Base-by-base conservation (phyloP, 2,329 filamentous ascomycete species). In the Ophiostoma sp. region DNA sequence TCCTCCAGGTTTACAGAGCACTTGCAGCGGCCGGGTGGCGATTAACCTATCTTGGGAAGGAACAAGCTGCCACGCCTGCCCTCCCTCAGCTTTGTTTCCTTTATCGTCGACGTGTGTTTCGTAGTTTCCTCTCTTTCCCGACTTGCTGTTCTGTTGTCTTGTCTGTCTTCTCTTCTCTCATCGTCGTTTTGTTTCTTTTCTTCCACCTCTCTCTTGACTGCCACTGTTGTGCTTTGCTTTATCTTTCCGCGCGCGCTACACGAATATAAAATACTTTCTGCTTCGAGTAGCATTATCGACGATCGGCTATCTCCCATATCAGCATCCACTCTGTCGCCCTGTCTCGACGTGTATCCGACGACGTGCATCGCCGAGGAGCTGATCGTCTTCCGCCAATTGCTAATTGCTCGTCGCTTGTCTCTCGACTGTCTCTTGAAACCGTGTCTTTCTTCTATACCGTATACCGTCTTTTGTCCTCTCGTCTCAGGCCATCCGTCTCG, bases 271-370 rank as follows among this genome's bases (percentile, higher is more conserved):
- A 31, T 31, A 31, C 27, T 31, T 31, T 39, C 36, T 39, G 36
- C 44, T 20, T 48, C 44, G 2, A 48, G 44, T 48, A 48, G 7
- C 44, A 48, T 48, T 57, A 15, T 57, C 57, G 57, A 62, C 57
- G 57, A 62, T 62, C 57, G 27, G 57, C 57, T 35, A 62, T 62
- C 57, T 57, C 27, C 52, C 52, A 27, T 62, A 62, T 62, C 57
- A 62, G 57, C 57, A 62, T 62, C 57, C 57, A 62, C 57, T 62
- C 57, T 62, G 57, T 17, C 57, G 27, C 57, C 27, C 27, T 62
- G 17, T 62, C 57, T 62, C 27, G 57, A 62, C 57, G 57, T 62
- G 57, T 27, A 62, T 33, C 57, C 57, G 57, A 62, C 57, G 27
- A 62, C 57, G 57, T 33, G 57, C 57, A 60, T 31, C 54, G 23